Conservation (phyloP, 345 rosid genomes). For the Acer yangbiense region DNA sequence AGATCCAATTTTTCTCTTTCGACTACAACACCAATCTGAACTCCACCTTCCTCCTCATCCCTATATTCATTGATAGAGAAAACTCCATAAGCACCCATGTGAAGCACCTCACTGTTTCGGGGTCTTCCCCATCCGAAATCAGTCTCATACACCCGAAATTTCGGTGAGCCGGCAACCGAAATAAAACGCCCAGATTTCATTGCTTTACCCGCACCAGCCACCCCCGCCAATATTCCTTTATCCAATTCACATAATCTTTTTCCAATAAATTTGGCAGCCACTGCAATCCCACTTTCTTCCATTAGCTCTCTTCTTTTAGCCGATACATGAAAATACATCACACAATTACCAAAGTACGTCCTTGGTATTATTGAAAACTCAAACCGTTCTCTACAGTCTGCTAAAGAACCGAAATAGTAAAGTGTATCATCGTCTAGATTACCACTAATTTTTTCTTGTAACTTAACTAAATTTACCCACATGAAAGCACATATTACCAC, state of each 20-base stretch:
- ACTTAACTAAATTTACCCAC: conserved; percentile 39
- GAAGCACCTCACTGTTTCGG: conserved; percentile 19
- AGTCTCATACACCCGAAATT: conserved; percentile 16
- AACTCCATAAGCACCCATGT: conserved; percentile 14
- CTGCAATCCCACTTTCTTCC: conserved; percentile 29
- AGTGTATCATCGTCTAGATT: background rate
- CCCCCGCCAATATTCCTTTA: conserved; percentile 9
- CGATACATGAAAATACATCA: conserved; percentile 24
- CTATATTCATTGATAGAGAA: conserved; percentile 20
- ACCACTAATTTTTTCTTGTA: background rate
- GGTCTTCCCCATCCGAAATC: conserved; percentile 39
- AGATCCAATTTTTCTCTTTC: conserved; percentile 13
- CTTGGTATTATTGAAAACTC: conserved; percentile 26
- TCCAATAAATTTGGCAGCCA: conserved; percentile 31
- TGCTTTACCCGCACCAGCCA: background rate
- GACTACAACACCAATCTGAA: conserved; percentile 34
- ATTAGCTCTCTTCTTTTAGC: conserved; percentile 35
- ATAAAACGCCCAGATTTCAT: conserved; percentile 16
- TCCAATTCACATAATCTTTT: conserved; percentile 21
- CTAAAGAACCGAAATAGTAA: conserved; percentile 17
- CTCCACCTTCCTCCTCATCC: conserved; percentile 25
- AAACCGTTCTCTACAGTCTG: conserved; percentile 35
- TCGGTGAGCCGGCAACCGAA: conserved; percentile 40
- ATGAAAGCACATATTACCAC: conserved; percentile 35
- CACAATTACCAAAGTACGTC: conserved; percentile 52